Base-by-base conservation (phyloP, 2,329 filamentous ascomycete species). In the Clonostachys sp. region DNA sequence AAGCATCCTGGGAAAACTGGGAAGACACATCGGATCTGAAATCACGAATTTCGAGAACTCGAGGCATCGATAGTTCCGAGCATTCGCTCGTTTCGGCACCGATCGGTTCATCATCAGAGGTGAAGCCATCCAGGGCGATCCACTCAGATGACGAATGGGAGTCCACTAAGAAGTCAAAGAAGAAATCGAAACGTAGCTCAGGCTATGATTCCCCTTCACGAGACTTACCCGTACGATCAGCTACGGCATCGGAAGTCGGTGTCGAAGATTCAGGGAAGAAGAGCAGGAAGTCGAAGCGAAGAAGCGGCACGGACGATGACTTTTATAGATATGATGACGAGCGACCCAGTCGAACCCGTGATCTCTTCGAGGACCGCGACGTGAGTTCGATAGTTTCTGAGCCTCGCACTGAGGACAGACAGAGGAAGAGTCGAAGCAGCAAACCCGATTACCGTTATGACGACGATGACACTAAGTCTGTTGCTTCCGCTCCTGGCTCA, bases 351-450 rank as follows among this genome's bases (percentile, higher is more conserved):
- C 63, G 62, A 52, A 63, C 59, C 41, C 62, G 60, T 5, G 67
- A 68, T n/a, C 59, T 56, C 3, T 71, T 67, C 47, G 65, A 73
- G 24, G 70, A 75, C 48, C 68, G 68, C n/a, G 74, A 77, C 39
- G 67, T 72, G 17, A 70, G 66, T 50, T 80, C 76, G 34, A 67
- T 76, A 12, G 68, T 75, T 6, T 79, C 77, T 6, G 73, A 73
- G 45, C 64, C 67, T 38, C 63, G 63, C 17, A 55, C 57, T 14
- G 60, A 66, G 14, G 62, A 63, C 35, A 51, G 50, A 35, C 52
- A 48, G 34, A 39, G 12, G 17, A 18, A 18, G 14, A 39, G 36
- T 18, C 16, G 49, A 35, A 46, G 49, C 38, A 57, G 60, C 42
- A 61, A 56, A 47, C 48, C 50, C 34, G 57, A 54, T 6, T 66